Percentiles rank a stretch among this genome's conserved stretches.
These are phyloP conservation scores for Capsicum baccatum DNA, from an alignment of 257 asterid genomes.

Conservation along the genomic window DNA sequence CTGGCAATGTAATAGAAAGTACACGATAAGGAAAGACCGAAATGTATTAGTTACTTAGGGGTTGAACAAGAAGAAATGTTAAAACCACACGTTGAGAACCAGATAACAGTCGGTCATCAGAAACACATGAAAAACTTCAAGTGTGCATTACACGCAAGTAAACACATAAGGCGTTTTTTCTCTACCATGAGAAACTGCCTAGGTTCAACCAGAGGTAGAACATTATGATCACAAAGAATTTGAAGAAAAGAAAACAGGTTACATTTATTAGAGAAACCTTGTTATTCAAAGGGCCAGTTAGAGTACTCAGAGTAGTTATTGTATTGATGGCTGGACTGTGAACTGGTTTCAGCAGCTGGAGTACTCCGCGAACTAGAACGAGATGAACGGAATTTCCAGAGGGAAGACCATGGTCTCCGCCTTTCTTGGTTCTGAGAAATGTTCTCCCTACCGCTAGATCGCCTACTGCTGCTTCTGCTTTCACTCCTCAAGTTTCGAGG, in stretches of 20 bases:
- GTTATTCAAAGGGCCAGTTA: conserved; percentile 75
- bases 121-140: conserved; percentile 18
- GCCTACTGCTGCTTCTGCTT: conserved; percentile 55
- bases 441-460: conserved; percentile 49
- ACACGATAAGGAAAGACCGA: not conserved
- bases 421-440: conserved; percentile 44
- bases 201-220: conserved; percentile 44
- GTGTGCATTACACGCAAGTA: not conserved
- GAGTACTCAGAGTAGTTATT: conserved; percentile 58
- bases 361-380: conserved; percentile 45
- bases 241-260: conserved; percentile 13
- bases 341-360: conserved; percentile 55
- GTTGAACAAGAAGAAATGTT: not conserved
- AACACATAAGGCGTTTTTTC: not conserved
- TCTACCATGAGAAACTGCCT: conserved; percentile 32
- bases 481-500: conserved; percentile 48
- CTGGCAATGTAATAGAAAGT: not conserved
- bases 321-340: conserved; percentile 57
- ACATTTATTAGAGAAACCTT: conserved; percentile 24
- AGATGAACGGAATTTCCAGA: conserved; percentile 85
- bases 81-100: not conserved
- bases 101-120: not conserved
- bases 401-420: conserved; percentile 78
- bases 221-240: conserved; percentile 42
- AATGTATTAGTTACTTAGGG: not conserved